These are phyloP conservation scores for Mesotaenium endlicherianum DNA, from an alignment of 139 green algal genomes.

Conservation along the genomic window DNA sequence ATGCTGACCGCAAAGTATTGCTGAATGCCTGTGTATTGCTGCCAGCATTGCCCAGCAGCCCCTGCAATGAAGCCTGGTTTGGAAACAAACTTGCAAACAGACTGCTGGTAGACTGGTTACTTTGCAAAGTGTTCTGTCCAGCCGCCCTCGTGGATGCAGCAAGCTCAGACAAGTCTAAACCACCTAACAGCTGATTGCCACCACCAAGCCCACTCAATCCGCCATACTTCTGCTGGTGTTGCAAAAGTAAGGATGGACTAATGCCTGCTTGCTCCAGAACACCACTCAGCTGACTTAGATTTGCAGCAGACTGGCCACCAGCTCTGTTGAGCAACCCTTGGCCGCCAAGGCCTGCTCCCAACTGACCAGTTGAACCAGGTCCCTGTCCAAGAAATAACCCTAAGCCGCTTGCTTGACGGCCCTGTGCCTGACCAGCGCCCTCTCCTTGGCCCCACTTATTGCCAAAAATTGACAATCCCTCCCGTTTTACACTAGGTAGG, in stretches of 20 bases:
- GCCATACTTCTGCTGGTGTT: background rate
- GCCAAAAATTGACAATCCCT: background rate
- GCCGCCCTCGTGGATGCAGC: no score
- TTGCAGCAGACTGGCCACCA: background rate
- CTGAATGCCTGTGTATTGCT: no score
- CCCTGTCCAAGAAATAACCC: background rate
- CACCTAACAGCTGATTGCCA: background rate
- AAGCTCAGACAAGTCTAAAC: no score
- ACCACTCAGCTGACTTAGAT: slow-evolving; percentile 4
- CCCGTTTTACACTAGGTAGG: background rate
- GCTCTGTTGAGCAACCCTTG: background rate
- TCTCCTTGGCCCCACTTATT: background rate
- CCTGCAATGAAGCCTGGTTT: background rate
- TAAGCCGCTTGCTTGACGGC: background rate
- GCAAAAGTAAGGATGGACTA: background rate
- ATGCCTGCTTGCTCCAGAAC: background rate
- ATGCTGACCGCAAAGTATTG: no score
- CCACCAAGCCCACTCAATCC: background rate
- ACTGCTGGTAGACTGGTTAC: background rate
- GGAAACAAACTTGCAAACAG: slow-evolving; percentile 6
- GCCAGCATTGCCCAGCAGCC: background rate
- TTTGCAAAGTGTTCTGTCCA: background rate
- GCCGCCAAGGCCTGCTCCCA: background rate
- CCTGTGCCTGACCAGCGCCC: background rate
- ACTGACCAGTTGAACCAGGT: background rate